These are phyloP conservation scores for Vitis labrusca DNA, from an alignment of 164 flowering plant species.

Conservation along the genomic window DNA sequence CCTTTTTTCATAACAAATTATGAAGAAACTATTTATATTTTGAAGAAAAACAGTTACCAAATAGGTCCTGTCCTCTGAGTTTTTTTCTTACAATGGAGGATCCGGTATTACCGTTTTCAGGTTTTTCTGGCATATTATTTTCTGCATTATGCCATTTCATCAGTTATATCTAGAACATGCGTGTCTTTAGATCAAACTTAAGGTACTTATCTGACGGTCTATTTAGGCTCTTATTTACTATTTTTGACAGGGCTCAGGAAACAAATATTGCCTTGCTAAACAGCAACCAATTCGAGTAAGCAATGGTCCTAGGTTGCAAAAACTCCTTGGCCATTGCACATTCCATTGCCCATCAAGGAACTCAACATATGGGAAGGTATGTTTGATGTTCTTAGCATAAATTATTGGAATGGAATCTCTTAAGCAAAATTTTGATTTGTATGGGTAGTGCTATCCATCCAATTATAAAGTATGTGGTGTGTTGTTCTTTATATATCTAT, in stretches of 20 bases:
- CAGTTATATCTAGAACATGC: not conserved
- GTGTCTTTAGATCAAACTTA: not conserved
- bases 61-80: not conserved
- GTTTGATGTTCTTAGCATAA: conserved; percentile 9
- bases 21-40: not conserved
- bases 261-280: conserved; percentile 19
- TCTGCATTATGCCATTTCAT: not conserved
- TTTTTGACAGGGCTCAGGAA: conserved; percentile 32
- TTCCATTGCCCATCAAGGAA: conserved; percentile 16
- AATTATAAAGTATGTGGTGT: not conserved
- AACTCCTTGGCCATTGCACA: conserved; percentile 13
- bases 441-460: not conserved
- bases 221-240: not conserved
- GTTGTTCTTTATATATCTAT: too few relatives aligned
- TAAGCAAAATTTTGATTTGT: not conserved
- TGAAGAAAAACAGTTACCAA: not conserved
- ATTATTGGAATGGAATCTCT: not conserved
- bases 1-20: not conserved
- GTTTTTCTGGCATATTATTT: not conserved
- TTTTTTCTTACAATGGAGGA: not conserved
- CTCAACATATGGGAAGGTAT: conserved; percentile 39
- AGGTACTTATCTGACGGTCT: not conserved
- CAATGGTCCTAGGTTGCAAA: conserved; percentile 11
- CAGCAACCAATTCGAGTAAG: conserved; percentile 15
- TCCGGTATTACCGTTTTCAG: not conserved